Base-by-base conservation (phyloP, 192 early-diverging fungal species). In the Diversispora epigaea region DNA sequence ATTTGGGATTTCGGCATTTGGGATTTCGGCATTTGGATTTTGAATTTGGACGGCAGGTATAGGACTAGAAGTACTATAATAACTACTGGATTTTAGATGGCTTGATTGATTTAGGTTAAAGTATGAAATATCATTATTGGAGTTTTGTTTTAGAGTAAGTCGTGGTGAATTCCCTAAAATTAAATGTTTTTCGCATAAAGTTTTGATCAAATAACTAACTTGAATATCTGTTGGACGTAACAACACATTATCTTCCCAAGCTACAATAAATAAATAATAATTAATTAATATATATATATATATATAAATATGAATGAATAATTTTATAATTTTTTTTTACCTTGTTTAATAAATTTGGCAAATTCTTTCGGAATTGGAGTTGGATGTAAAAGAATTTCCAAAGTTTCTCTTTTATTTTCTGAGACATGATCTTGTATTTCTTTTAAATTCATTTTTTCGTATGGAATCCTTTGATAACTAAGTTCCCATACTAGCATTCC, bases 401-500 rank as follows among this genome's bases (percentile, higher is more conserved):
- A 44, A 11, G 40, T 46, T 40, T 71, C 52, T 56, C 52, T 39
- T n/a, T 56, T 54, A 1, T 40, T 46, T 19, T n/a, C 11, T 11
- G 21, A 0, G 2, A 71, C 52, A 57, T 71, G 69, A 4, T 6
- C 9, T 56, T 44, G 4, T 7, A 71, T 21, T 41, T 9, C 22
- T 12, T 15, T 32, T 7, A 57, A 7, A 9, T 44, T 32, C 52
- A 54, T 40, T 7, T 43, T 39, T 22, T 57, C 15, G 21, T 56
- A 71, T 40, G 69, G 69, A 57, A 21, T 44, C 47, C 21, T 41
- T 57, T 56, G 52, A 57, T 56, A 19, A 19, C 25, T 22, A 44
- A 71, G 54, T 15, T 71, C 69, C 69, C 69, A 56, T 41, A 71
- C 32, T 12, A 71, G 6, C 69, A 71, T 55, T 19, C 69, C 69